These are phyloP conservation scores for Phytophthora sp. DNA, from an alignment of 352 stramenopile species.

Conservation along the genomic window DNA sequence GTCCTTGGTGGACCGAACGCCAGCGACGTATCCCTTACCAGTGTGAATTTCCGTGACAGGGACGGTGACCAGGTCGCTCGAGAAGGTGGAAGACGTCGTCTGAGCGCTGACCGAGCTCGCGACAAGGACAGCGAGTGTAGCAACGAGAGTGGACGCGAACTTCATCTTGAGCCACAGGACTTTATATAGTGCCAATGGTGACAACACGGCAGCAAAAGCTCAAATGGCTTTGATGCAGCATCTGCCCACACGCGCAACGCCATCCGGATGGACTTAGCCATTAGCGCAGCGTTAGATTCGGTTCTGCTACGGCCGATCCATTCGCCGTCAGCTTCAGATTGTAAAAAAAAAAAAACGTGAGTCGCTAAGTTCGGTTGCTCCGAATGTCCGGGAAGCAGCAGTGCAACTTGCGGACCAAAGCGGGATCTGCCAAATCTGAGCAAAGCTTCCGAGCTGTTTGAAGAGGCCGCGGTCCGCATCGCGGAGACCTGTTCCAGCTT, in stretches of 20 bases:
- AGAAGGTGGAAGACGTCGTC: conserved; percentile 7
- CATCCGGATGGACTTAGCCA: conserved; percentile 18
- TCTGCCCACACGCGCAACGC: conserved; percentile 3
- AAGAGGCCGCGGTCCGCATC: conserved; percentile 16
- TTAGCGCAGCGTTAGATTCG: conserved; percentile 17
- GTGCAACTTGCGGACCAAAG: conserved; percentile 20
- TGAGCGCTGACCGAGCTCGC: conserved; percentile 14
- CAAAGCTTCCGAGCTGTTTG: conserved; percentile 22
- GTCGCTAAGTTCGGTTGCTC: conserved; percentile 32
- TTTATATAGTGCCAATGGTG: background rate
- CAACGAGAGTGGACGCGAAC: conserved; percentile 17
- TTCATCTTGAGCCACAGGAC: conserved; percentile 21
- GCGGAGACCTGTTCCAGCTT: too few species aligned
- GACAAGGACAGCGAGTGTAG: conserved; percentile 4
- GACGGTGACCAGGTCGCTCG: conserved; percentile 20
- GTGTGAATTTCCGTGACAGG: conserved; percentile 35
- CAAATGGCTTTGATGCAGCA: conserved; percentile 32
- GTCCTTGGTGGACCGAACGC: conserved; percentile 36
- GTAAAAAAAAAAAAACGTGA: too few species aligned
- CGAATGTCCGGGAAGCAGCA: conserved; percentile 28
- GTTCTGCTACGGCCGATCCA: conserved; percentile 6
- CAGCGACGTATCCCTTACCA: conserved; percentile 47
- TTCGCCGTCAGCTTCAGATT: too few species aligned
- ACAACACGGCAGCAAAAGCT: conserved; percentile 26
- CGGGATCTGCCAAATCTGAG: conserved; percentile 36